Evolutionary conservation across 2,329 filamentous ascomycete species (phyloP), one percentile per base, ranked within the genome.

Genomic region (Stromatinia cepivora): DNA sequence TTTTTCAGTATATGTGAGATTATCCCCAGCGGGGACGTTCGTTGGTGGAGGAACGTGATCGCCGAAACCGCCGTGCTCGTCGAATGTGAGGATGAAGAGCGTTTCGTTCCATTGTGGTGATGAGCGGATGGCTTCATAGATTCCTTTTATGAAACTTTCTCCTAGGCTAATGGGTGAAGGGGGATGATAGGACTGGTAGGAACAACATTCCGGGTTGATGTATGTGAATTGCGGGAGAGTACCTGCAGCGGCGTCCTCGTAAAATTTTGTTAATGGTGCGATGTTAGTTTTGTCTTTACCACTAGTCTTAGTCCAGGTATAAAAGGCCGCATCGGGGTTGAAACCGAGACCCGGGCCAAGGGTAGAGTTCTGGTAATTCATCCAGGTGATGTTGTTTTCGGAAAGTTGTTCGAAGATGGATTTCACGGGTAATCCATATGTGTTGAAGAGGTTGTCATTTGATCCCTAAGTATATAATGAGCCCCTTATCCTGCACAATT

Each of bases 121-220:
- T 46, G 74, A 73, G 31, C 82, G 81, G 0, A 83, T 69, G 6
- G 82, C 79, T 67, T 84, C 81, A 66, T 84, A 84, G 53, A 84
- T 80, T 22, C 79, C 75, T 73, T 83, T 83, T 72, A 84, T 79
- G 69, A 82, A 82, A 31, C 74, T 76, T 71, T 84, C 82, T 46
- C 82, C 82, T 48, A 80, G 77, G 7, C 79, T 81, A 64, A 83
- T 81, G 0, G 81, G 81, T 4, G 80, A 81, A 0, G 80, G 79
- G 0, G 82, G 82, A 69, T 84, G 82, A 77, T 82, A 82, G 20
- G 81, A 83, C 70, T 79, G 85, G 71, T 82, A 82, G 22, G 79
- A 79, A 73, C 85, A 84, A 78, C 85, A 84, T 70, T 82, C 81
- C 5, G 83, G 82, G 73, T 83, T 87, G 76, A 84, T 79, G 75